Evolutionary conservation across 2,329 filamentous ascomycete genomes (phyloP).

Genomic region (Penicillium nordicum): DNA sequence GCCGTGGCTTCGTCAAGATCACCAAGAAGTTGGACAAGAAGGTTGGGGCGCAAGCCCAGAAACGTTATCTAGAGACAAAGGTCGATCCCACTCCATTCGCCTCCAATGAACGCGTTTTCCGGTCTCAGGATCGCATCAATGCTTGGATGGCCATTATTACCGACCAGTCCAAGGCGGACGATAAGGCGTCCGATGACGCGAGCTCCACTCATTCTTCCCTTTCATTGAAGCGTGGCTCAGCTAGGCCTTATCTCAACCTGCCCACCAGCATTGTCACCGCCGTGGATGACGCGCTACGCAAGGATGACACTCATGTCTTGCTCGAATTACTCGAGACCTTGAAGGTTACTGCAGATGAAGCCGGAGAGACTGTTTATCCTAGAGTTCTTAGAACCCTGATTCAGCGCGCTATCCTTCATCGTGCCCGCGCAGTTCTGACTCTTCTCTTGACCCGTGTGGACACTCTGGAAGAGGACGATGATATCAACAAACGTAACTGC

Average conservation of each 20-base stretch:
- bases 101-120: constrained; percentile 61
- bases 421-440: constrained; percentile 66
- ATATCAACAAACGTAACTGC: constrained; percentile 91
- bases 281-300: constrained; percentile 41
- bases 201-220: constrained; percentile 65
- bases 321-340: constrained; percentile 56
- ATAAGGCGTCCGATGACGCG: constrained; percentile 71
- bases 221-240: constrained; percentile 73
- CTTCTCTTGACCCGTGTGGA: constrained; percentile 66
- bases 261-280: constrained; percentile 51
- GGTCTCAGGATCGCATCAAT: constrained; percentile 69
- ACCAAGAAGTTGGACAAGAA: constrained; percentile 99
- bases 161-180: constrained; percentile 54
- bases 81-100: constrained; percentile 87
- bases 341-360: constrained; percentile 52
- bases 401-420: constrained; percentile 63
- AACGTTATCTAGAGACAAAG: constrained; percentile 82
- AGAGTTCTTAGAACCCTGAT: constrained; percentile 49
- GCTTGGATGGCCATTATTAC: constrained; percentile 78
- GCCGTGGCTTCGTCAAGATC: constrained; percentile 93
- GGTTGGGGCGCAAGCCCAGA: constrained; percentile 72
- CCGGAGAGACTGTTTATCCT: constrained; percentile 65
- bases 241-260: constrained; percentile 72
- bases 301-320: constrained; percentile 41
- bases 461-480: constrained; percentile 77